These are phyloP conservation scores for Verticillium dahliae DNA, from an alignment of 2,329 filamentous ascomycete species.

Conservation along the genomic window DNA sequence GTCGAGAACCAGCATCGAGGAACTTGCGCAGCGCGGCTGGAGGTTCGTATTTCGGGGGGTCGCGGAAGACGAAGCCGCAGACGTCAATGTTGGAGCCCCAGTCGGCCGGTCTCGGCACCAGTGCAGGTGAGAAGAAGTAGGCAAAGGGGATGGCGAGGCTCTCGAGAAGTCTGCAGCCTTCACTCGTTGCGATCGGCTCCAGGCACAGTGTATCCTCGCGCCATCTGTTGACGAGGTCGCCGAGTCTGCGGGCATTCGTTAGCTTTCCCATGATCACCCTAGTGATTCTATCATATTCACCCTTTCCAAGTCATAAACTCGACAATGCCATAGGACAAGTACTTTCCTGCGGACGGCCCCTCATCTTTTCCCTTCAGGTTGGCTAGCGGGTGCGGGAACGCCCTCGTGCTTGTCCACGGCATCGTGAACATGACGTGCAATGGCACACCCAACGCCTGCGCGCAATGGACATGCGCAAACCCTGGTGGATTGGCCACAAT, in stretches of 20 bases:
- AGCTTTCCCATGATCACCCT: not conserved
- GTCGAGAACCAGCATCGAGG: conserved; percentile 47
- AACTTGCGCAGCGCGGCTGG: conserved; percentile 47
- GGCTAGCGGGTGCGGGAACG: conserved; percentile 67
- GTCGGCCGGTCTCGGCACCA: conserved; percentile 60
- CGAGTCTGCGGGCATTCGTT: conserved; percentile 30
- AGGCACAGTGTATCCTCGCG: conserved; percentile 59
- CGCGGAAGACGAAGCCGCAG: conserved; percentile 61
- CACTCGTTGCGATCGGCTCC: conserved; percentile 62
- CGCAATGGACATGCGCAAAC: conserved; percentile 41
- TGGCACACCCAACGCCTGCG: conserved; percentile 34
- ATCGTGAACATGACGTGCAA: conserved; percentile 51
- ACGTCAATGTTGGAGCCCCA: conserved; percentile 56
- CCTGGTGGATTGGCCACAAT: conserved; percentile 45
- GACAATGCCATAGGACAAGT: conserved; percentile 63
- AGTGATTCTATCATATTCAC: conserved; percentile 4
- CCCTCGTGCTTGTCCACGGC: conserved; percentile 68
- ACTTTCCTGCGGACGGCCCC: conserved; percentile 58
- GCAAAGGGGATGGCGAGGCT: conserved; percentile 65
- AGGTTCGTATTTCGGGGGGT: conserved; percentile 47
- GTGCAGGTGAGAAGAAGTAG: conserved; percentile 68
- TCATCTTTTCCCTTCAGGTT: conserved; percentile 48
- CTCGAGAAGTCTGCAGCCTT: conserved; percentile 64
- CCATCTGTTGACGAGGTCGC: conserved; percentile 82
- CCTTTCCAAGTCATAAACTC: conserved; percentile 77